Percentiles rank a stretch among this genome's conserved stretches.
These are phyloP conservation scores for Vitis cinerea DNA, from an alignment of 164 flowering plant genomes.

Conservation along the genomic window DNA sequence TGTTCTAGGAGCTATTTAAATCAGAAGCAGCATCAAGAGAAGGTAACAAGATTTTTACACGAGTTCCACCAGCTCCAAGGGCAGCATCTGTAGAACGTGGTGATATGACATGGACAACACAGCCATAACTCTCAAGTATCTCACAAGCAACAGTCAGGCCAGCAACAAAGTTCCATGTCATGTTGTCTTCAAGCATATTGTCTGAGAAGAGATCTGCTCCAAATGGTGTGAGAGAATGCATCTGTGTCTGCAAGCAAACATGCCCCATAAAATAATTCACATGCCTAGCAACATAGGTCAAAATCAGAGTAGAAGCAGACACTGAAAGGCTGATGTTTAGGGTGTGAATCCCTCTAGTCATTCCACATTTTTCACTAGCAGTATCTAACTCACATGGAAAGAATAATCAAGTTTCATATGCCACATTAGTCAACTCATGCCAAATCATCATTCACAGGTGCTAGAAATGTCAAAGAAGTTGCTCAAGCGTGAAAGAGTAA, in stretches of 20 bases:
- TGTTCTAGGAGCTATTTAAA: slow-evolving; percentile 5
- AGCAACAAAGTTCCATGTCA: slow-evolving; percentile 98
- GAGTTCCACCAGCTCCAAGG: slow-evolving; percentile 83
- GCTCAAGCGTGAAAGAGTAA: too few relatives aligned
- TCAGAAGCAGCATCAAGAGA: slow-evolving; percentile 34
- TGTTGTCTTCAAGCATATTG: slow-evolving; percentile 77
- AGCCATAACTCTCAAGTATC: slow-evolving; percentile 88
- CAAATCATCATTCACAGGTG: too few relatives aligned
- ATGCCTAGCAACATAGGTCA: background rate
- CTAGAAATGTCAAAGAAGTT: background rate
- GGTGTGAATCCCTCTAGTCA: background rate
- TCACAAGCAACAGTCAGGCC: slow-evolving; percentile 90
- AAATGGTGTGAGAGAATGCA: slow-evolving; percentile 88
- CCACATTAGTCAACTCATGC: too few relatives aligned
- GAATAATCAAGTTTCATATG: background rate
- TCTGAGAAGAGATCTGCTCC: slow-evolving; percentile 75
- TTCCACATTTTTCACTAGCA: background rate
- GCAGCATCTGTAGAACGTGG: slow-evolving; percentile 61
- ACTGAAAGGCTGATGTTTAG: too few relatives aligned
- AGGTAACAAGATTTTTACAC: slow-evolving; percentile 88
- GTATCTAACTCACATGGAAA: background rate
- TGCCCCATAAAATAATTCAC: background rate
- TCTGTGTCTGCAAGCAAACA: slow-evolving; percentile 71
- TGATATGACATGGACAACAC: slow-evolving; percentile 80
- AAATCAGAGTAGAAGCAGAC: background rate